Percentiles rank a stretch among this genome's conserved stretches.
Evolutionary conservation across 225 moss, liverwort and hornwort species (phyloP).

Genomic region (Climacium dendroides): DNA sequence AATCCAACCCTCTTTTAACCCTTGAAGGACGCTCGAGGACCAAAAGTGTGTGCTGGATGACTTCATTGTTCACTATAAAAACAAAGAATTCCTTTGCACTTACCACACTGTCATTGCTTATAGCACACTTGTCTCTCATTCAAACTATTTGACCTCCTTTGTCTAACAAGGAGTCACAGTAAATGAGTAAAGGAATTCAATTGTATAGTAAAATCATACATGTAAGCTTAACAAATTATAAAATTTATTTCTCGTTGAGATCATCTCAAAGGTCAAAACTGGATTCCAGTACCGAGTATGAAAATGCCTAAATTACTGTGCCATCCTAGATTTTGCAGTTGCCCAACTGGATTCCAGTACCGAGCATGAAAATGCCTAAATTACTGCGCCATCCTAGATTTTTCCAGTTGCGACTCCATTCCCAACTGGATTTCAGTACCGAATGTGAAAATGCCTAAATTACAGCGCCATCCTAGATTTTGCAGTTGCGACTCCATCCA

Average conservation of each 20-base stretch:
- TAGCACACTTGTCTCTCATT: not conserved
- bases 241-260: not conserved
- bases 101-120: not conserved
- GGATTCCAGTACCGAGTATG: not conserved
- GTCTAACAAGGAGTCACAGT: not conserved
- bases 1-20: accelerated
- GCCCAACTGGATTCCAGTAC: not conserved
- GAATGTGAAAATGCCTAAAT: not conserved
- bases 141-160: not conserved
- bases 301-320: not conserved
- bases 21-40: not conserved
- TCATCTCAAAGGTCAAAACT: not conserved
- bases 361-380: not conserved
- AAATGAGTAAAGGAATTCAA: not conserved
- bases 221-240: too few species aligned
- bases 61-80: not conserved
- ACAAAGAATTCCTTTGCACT: not conserved
- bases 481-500: not conserved
- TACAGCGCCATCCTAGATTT: not conserved
- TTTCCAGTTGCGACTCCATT: not conserved
- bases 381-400: not conserved
- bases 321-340: not conserved
- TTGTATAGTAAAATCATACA: not conserved
- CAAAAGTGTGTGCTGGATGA: not conserved
- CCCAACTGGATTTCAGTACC: not conserved